A percentile compares a stretch with the other conserved stretches of the same genome.
These are phyloP conservation scores for Trichocladium uniseriatum DNA, from an alignment of 495 filamentous ascomycete species.

Conservation along the genomic window DNA sequence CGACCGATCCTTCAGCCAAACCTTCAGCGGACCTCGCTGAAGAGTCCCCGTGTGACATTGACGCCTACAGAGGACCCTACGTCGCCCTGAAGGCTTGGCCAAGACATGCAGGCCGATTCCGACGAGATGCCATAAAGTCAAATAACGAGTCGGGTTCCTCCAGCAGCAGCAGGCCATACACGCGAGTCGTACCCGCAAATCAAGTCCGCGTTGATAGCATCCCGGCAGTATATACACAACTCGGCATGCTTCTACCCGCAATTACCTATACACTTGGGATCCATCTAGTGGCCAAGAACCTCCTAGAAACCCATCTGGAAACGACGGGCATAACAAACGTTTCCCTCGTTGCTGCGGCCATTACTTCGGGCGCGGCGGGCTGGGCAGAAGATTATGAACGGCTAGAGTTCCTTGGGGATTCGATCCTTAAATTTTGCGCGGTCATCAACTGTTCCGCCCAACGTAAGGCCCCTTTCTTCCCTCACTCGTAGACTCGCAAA, in stretches of 20 bases:
- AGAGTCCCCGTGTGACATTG: too few relatives aligned
- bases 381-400: slow-evolving; percentile 68
- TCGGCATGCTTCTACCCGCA: slow-evolving; percentile 66
- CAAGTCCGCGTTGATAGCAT: slow-evolving; percentile 42
- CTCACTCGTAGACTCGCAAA: too few relatives aligned
- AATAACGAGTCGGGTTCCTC: slow-evolving; percentile 21
- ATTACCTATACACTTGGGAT: slow-evolving; percentile 62
- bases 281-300: slow-evolving; percentile 50
- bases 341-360: slow-evolving; percentile 58
- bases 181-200: slow-evolving; percentile 24
- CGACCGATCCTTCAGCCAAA: slow-evolving; percentile 32
- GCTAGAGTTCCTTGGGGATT: slow-evolving; percentile 84
- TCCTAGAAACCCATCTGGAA: slow-evolving; percentile 53
- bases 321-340: slow-evolving; percentile 46
- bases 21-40: slow-evolving; percentile 24
- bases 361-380: slow-evolving; percentile 54
- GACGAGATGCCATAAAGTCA: too few relatives aligned
- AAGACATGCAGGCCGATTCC: slow-evolving; percentile 51
- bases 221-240: slow-evolving; percentile 49
- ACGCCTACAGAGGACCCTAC: slow-evolving; percentile 37
- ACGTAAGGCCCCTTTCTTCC: too few relatives aligned
- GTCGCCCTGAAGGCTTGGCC: slow-evolving; percentile 43
- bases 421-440: slow-evolving; percentile 68
- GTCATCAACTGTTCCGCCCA: slow-evolving; percentile 58
- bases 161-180: slow-evolving; percentile 24